A percentile compares a stretch with the other conserved stretches of the same genome.
These are phyloP conservation scores for Malus asiatica DNA, from an alignment of 306 rosid genomes.

Conservation along the genomic window DNA sequence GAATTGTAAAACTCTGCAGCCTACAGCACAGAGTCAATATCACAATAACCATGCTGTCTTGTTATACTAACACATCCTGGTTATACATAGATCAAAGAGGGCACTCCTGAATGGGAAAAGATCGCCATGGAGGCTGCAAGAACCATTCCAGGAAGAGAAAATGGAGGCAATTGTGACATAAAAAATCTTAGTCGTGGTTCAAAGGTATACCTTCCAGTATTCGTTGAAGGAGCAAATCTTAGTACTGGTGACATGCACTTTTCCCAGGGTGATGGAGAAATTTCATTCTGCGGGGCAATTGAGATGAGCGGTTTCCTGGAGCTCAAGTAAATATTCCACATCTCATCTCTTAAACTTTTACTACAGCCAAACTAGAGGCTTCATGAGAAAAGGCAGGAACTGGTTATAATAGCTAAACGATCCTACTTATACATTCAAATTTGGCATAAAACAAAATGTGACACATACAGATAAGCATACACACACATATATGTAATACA, in stretches of 20 bases:
- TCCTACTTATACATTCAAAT: background rate
- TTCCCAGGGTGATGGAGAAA: constrained; percentile 90
- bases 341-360: background rate
- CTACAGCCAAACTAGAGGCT: background rate
- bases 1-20: background rate
- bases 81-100: constrained; percentile 45
- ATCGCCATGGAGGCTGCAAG: constrained; percentile 83
- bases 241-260: constrained; percentile 96
- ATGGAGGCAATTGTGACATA: constrained; percentile 94
- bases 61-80: background rate
- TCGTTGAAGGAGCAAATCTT: constrained; percentile 85
- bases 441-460: too few relatives aligned
- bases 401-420: background rate
- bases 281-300: constrained; percentile 87
- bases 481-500: background rate
- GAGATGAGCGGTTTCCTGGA: constrained; percentile 98
- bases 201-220: constrained; percentile 81
- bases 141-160: constrained; percentile 96
- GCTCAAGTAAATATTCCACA: constrained; percentile 49
- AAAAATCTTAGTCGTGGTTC: constrained; percentile 85
- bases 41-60: background rate
- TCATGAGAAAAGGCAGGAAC: background rate
- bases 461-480: background rate
- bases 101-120: constrained; percentile 67
- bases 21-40: background rate